Percentiles rank a stretch among this genome's conserved stretches.
phyloP scores from a whole-genome alignment of 169 alveolate species.

The Babesia gibsoni region DNA sequence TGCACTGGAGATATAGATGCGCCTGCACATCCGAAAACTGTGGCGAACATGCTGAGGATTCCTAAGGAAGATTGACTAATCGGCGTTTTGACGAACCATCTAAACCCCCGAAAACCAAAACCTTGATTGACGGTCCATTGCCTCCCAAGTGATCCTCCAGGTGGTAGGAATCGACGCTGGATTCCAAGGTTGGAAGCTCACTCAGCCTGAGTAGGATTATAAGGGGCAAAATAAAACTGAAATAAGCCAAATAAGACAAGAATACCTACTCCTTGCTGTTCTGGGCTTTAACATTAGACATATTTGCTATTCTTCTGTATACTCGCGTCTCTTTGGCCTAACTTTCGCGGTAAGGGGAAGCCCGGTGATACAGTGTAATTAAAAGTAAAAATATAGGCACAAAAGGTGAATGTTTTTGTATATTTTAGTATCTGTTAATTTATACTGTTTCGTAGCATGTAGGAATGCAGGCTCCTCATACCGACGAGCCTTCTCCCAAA shows the following conservation, averaged over 20 bases:
- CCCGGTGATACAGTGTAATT: no score
- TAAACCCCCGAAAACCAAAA: constrained; percentile 86
- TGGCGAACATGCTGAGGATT: constrained; percentile 85
- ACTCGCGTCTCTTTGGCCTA: no score
- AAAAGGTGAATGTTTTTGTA: not conserved
- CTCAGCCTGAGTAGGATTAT: not conserved
- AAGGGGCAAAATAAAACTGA: not conserved
- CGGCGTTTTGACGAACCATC: constrained; percentile 70
- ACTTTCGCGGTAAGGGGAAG: no score
- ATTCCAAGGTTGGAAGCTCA: not conserved
- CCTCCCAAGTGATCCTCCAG: constrained; percentile 47
- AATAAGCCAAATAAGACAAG: not conserved
- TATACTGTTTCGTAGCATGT: not conserved
- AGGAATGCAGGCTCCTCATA: not conserved
- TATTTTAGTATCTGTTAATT: not conserved
- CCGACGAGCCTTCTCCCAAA: not conserved
- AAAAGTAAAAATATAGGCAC: no score
- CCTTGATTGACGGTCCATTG: constrained; percentile 75
- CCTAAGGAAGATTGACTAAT: constrained; percentile 49
- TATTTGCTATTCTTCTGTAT: no score
- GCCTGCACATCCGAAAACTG: constrained; percentile 89
- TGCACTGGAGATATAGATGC: constrained; percentile 84
- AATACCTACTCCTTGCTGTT: no score
- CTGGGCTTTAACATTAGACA: no score
- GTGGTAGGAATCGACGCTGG: not conserved